A percentile compares a stretch with the other conserved stretches of the same genome.
These are phyloP conservation scores for Colletotrichum sp. DNA, from an alignment of 2,329 filamentous ascomycete genomes.

Conservation along the genomic window DNA sequence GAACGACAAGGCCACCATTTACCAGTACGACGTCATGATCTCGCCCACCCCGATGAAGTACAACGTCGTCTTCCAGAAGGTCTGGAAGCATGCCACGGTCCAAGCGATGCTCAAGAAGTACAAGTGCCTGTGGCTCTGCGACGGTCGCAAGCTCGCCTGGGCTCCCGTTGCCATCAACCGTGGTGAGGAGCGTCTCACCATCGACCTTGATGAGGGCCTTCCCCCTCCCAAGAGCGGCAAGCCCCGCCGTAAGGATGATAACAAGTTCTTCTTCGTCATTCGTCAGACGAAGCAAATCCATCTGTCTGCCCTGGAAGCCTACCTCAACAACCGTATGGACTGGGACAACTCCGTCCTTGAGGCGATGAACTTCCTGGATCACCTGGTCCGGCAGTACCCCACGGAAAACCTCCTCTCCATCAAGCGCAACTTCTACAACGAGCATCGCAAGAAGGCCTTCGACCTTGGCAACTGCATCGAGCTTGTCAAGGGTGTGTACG, in stretches of 20 bases:
- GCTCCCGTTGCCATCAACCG: constrained; percentile 45
- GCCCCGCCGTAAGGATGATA: constrained; percentile 32
- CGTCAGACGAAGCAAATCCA: constrained; percentile 71
- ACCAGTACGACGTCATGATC: constrained; percentile 83
- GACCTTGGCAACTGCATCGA: constrained; percentile 68
- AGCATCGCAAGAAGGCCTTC: constrained; percentile 51
- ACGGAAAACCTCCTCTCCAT: constrained; percentile 71
- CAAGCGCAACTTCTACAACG: constrained; percentile 82
- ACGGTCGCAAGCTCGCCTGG: constrained; percentile 87
- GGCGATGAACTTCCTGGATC: constrained; percentile 89
- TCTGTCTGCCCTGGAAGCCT: constrained; percentile 69
- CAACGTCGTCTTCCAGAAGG: constrained; percentile 71
- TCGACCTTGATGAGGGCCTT: constrained; percentile 77
- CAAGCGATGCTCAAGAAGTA: constrained; percentile 57
- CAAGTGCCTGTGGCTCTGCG: constrained; percentile 69
- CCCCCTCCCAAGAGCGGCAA: constrained; percentile 39
- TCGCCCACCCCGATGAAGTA: constrained; percentile 67
- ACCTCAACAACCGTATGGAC: constrained; percentile 63
- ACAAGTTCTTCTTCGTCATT: constrained; percentile 67
- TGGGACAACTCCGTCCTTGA: constrained; percentile 76
- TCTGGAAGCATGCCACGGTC: constrained; percentile 73
- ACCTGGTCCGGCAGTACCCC: constrained; percentile 83
- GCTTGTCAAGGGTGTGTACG: constrained; percentile 88
- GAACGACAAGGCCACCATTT: constrained; percentile 64
- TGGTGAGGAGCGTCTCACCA: constrained; percentile 57